A percentile compares a stretch with the other conserved stretches of the same genome.
These are phyloP conservation scores for Cryptococcus sp. DNA, from an alignment of 1,284 basidiomycete species.

Conservation along the genomic window DNA sequence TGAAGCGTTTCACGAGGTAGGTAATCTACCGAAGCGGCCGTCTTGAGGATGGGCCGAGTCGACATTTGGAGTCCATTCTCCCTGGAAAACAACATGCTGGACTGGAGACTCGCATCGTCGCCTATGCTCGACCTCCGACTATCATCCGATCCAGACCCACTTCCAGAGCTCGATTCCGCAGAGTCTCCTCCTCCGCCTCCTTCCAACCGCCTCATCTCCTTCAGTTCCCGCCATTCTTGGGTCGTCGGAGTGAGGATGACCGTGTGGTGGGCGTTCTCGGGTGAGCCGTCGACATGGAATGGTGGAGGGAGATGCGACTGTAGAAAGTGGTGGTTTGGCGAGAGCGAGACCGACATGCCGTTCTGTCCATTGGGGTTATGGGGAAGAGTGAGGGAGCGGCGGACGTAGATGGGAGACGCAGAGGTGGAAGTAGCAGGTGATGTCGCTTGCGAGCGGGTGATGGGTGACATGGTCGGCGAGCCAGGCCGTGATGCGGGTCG, in stretches of 20 bases:
- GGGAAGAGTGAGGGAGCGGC: slow-evolving; percentile 23
- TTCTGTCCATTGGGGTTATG: slow-evolving; percentile 12
- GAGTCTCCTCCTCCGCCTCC: slow-evolving; percentile 8
- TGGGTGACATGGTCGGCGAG: slow-evolving; percentile 31
- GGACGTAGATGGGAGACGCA: slow-evolving; percentile 17
- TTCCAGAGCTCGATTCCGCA: slow-evolving; percentile 4
- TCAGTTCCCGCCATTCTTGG: slow-evolving; percentile 46
- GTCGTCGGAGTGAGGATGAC: slow-evolving; percentile 49
- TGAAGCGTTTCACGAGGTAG: slow-evolving; percentile 20
- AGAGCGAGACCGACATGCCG: slow-evolving; percentile 25
- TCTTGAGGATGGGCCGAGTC: slow-evolving; percentile 11
- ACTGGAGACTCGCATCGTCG: neutral
- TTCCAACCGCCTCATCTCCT: slow-evolving; percentile 18
- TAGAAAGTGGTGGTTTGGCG: slow-evolving; percentile 41
- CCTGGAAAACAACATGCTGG: neutral
- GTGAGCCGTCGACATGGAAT: slow-evolving; percentile 17
- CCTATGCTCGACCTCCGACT: slow-evolving; percentile 6
- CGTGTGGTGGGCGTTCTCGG: slow-evolving; percentile 14
- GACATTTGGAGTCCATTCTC: neutral
- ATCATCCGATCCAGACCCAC: neutral
- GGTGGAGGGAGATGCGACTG: slow-evolving; percentile 41
- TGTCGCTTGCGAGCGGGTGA: slow-evolving; percentile 8
- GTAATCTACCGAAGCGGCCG: slow-evolving; percentile 26
- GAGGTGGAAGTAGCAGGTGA: slow-evolving; percentile 11
- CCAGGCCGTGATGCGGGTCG: slow-evolving; percentile 24